phyloP scores from a whole-genome alignment of 805 yeast species.

The Yamadazyma insecticola region DNA sequence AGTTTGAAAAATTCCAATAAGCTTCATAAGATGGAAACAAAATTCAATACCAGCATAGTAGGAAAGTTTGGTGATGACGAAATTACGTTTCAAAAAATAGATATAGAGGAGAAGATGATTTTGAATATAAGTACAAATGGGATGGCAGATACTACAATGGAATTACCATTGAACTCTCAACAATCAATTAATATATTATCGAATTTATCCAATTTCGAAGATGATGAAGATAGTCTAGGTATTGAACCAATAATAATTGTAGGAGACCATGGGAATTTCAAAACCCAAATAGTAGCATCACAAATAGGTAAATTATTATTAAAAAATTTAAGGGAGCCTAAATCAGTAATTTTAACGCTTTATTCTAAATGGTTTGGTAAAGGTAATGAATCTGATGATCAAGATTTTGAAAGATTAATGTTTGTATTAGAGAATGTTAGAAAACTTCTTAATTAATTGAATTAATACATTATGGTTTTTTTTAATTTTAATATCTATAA shows the following conservation, averaged over 20 bases:
- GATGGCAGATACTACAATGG: conserved; percentile 48
- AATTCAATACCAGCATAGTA: no score
- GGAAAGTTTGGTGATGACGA: no score
- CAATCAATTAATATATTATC: conserved; percentile 16
- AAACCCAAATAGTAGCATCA: conserved; percentile 44
- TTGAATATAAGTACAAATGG: conserved; percentile 40
- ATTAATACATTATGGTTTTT: neutral
- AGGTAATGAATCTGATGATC: conserved; percentile 19
- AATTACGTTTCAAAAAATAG: conserved; percentile 25
- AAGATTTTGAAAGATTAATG: conserved; percentile 44
- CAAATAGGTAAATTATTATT: conserved; percentile 44
- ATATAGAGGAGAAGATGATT: conserved; percentile 34
- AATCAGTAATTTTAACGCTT: conserved; percentile 39
- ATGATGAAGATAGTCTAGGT: conserved; percentile 17
- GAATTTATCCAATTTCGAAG: conserved; percentile 11
- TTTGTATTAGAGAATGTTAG: conserved; percentile 34
- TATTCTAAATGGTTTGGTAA: conserved; percentile 46
- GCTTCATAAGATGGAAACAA: no score
- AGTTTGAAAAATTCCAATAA: no score
- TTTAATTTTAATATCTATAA: conserved; percentile 1
- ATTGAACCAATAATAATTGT: conserved; percentile 43
- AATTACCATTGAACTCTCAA: conserved; percentile 29
- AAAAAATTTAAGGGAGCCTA: conserved; percentile 23
- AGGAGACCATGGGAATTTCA: conserved; percentile 45
- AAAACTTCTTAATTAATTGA: conserved; percentile 6